Conservation (phyloP, 345 rosid species). For the Eutrema yunnanense region DNA sequence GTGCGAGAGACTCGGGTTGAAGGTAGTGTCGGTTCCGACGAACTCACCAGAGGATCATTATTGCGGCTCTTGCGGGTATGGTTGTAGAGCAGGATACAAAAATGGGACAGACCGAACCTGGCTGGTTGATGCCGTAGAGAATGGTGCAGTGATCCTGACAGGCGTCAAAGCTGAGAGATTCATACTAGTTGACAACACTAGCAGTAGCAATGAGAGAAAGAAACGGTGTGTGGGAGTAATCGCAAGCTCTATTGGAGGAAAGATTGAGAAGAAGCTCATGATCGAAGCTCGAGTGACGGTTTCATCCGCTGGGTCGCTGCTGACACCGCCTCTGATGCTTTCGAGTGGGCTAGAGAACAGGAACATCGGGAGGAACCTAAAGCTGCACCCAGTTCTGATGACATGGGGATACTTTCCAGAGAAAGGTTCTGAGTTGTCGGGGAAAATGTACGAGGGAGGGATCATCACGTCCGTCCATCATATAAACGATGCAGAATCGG, state of each 20-base stretch:
- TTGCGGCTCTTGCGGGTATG: constrained; percentile 53
- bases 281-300: constrained; percentile 57
- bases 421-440: constrained; percentile 25
- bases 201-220: constrained; percentile 8
- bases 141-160: constrained; percentile 47
- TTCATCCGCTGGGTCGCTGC: constrained; percentile 60
- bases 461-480: constrained; percentile 49
- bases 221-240: constrained; percentile 55
- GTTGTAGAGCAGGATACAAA: constrained; percentile 47
- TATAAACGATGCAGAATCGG: constrained; percentile 16
- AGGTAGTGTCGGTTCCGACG: constrained; percentile 37
- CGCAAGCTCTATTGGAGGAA: constrained; percentile 34
- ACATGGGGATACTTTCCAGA: constrained; percentile 74
- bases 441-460: constrained; percentile 55
- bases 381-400: constrained; percentile 53
- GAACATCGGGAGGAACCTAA: constrained; percentile 57
- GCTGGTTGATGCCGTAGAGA: constrained; percentile 48
- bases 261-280: constrained; percentile 37
- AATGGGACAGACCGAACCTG: constrained; percentile 53
- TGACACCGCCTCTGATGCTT: constrained; percentile 60
- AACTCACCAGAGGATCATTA: constrained; percentile 46
- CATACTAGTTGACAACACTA: constrained; percentile 24
- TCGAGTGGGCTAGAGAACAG: constrained; percentile 52
- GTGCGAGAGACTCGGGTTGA: constrained; percentile 47
- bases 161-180: constrained; percentile 49